Base-by-base conservation (phyloP, 1,284 basidiomycete species). In the Boletus sp. region DNA sequence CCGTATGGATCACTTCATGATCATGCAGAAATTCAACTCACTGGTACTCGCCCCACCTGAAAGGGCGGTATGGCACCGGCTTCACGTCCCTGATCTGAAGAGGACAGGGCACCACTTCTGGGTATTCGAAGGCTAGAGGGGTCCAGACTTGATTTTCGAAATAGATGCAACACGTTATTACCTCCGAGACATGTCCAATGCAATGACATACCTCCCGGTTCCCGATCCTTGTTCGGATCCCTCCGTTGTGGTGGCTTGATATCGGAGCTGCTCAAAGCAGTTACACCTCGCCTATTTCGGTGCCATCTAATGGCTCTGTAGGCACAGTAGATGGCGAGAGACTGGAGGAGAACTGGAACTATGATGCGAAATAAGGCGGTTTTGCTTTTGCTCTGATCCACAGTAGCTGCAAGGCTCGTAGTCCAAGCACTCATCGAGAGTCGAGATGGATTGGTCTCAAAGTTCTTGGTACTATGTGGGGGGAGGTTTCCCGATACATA, bases 21-120 rank as follows among this genome's bases (percentile, higher is more conserved):
- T 13, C 23, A n/a, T 25, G 55, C 21, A 35, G 30, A 16, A 21
- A 25, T 25, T 50, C 28, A 17, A 78, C 85, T 69, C 50, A 89
- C 86, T 87, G 82, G 70, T 88, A 87, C 43, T 83, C 78, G n/a
- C 86, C 86, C 81, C 82, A 84, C 64, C 78, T 79, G 71, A 89
- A 89, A 1, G 88, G 87, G 30, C 88, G 79, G 66, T 90, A 89
- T 9, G 84, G 83, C 10, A 86, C 80, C 4, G 86, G 85, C 65
- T 81, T 82, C 40, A 83, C 74, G 23, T 81, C 77, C 27, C 66
- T 67, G 52, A 84, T 73, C 35, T 77, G 73, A 25, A 75, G 65
- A 6, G 74, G 62, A 64, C 76, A 80, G 6, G 83, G 73, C 19
- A 72, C 74, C 44, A 88, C 70, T 14, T 69, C 58, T 4, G 87